Conservation (phyloP, 768 basidiomycete species). For the Boletus huronensis region DNA sequence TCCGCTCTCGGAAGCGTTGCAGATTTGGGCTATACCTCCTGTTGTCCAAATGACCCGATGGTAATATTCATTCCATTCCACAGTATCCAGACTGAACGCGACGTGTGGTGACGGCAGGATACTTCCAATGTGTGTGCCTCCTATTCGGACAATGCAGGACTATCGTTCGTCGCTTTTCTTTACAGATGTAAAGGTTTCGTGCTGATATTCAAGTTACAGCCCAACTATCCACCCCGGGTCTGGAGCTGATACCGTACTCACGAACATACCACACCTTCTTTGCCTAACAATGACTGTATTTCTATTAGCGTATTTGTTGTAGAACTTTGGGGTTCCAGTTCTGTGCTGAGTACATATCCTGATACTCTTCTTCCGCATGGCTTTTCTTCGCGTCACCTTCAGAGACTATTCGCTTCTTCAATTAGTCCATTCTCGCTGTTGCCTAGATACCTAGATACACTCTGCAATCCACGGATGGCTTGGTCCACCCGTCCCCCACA, state of each 20-base stretch:
- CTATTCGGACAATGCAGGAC: constrained; percentile 61
- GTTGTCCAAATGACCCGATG: constrained; percentile 70
- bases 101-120: constrained; percentile 30
- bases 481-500: neutral
- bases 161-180: constrained; percentile 46
- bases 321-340: constrained; percentile 6
- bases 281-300: constrained; percentile 17
- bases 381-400: constrained; percentile 1
- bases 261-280: constrained; percentile 17
- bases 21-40: constrained; percentile 53
- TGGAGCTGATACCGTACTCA: constrained; percentile 10
- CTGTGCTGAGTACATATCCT: neutral
- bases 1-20: constrained; percentile 68
- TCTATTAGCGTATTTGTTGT: constrained; percentile 17
- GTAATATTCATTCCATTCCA: constrained; percentile 33
- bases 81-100: constrained; percentile 1
- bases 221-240: constrained; percentile 31
- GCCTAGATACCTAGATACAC: neutral
- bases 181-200: neutral
- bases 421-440: neutral
- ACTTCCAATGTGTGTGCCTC: constrained; percentile 58
- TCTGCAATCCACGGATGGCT: neutral
- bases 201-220: constrained; percentile 19
- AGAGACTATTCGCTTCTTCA: neutral
- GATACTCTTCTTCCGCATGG: neutral